phyloP scores from a whole-genome alignment of 1,284 basidiomycete species.

The Puccinia triticina region DNA sequence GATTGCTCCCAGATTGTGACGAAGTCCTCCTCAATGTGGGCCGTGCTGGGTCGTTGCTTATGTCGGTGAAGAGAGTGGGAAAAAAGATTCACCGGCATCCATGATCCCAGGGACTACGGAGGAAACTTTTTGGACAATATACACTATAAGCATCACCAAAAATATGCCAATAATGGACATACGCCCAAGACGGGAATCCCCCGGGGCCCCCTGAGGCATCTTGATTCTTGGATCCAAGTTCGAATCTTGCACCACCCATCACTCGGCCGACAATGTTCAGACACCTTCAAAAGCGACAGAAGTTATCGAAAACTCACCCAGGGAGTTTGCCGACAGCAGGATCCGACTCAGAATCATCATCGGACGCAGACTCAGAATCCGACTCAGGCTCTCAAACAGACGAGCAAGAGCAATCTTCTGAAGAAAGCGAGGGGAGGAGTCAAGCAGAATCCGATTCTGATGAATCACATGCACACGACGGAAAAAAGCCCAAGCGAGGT shows the following conservation, averaged over 20 bases:
- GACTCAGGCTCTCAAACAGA: background rate
- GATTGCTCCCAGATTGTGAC: too few species aligned
- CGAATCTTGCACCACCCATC: background rate
- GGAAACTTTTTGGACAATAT: too few species aligned
- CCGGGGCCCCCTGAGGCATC: too few species aligned
- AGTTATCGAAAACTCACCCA: background rate
- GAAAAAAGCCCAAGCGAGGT: background rate
- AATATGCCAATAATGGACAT: too few species aligned
- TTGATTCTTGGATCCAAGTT: too few species aligned
- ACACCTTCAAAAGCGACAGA: conserved; percentile 29
- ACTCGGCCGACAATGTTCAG: conserved; percentile 19
- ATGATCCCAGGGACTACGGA: too few species aligned
- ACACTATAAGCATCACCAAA: too few species aligned
- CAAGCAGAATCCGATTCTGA: background rate
- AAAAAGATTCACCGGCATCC: too few species aligned
- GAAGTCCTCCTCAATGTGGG: too few species aligned
- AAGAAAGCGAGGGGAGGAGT: background rate
- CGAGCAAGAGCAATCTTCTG: background rate
- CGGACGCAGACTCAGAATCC: conserved; percentile 18
- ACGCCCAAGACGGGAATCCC: too few species aligned
- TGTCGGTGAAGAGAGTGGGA: too few species aligned
- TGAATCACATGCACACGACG: background rate
- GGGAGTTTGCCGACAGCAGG: background rate
- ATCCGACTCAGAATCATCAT: conserved; percentile 17
- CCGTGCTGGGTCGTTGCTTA: too few species aligned